Percentiles rank a stretch among this genome's conserved stretches.
phyloP scores from a whole-genome alignment of 257 asterid genomes.

The Pogostemon cablin region DNA sequence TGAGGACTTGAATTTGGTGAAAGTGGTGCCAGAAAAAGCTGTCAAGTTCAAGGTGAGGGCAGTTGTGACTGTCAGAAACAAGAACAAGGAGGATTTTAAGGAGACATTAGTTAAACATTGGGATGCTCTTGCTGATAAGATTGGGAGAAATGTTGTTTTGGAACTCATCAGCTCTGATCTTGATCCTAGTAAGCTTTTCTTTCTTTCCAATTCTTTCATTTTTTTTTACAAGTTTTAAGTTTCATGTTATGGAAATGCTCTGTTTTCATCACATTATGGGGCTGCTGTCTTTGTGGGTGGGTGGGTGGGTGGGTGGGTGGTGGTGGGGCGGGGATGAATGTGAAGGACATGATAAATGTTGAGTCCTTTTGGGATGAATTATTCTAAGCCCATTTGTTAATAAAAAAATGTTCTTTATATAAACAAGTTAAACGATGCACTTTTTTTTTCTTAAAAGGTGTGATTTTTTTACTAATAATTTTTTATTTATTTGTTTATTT shows the following conservation, averaged over 20 bases:
- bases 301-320: no score
- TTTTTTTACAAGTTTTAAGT: no score
- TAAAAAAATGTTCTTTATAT: neutral
- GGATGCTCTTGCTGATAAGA: conserved; percentile 74
- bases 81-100: conserved; percentile 72
- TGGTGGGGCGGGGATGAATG: neutral
- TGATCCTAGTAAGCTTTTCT: conserved; percentile 69
- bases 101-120: conserved; percentile 68
- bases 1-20: conserved; percentile 72
- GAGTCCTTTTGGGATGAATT: neutral
- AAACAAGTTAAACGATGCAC: neutral
- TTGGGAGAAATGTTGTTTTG: conserved; percentile 80
- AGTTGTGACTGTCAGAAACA: conserved; percentile 78
- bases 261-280: neutral
- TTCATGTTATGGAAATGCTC: neutral
- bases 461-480: neutral
- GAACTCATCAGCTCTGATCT: conserved; percentile 75
- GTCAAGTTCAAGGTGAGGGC: conserved; percentile 82
- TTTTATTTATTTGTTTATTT: neutral
- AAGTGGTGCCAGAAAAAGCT: conserved; percentile 67
- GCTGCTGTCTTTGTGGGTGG: neutral
- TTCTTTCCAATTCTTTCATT: neutral
- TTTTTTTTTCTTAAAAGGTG: neutral
- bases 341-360: neutral
- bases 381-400: neutral